Percentiles rank a stretch among this genome's conserved stretches.
These are phyloP conservation scores for Trapa incisa DNA, from an alignment of 345 rosid species.

Conservation along the genomic window DNA sequence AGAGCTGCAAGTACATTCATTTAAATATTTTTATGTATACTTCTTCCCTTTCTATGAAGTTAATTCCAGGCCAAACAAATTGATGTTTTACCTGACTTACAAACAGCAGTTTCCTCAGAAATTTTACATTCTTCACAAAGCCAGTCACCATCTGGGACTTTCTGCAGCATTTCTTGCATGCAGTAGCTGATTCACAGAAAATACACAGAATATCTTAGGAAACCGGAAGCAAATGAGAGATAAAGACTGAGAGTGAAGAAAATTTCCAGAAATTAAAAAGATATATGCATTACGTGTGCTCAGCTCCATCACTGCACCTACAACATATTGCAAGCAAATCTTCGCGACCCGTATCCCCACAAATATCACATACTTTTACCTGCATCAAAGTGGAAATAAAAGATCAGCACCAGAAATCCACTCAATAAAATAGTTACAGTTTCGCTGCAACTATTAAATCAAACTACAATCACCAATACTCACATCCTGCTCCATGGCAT, in stretches of 20 bases:
- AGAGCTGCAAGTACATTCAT: slow-evolving; percentile 26
- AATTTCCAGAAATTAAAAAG: background rate
- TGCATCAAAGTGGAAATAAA: slow-evolving; percentile 23
- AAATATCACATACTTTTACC: slow-evolving; percentile 99
- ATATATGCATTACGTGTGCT: slow-evolving; percentile 76
- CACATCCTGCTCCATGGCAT: slow-evolving; percentile 80
- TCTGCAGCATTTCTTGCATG: slow-evolving; percentile 79
- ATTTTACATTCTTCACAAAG: slow-evolving; percentile 91
- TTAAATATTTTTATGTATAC: slow-evolving; percentile 5
- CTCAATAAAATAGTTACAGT: background rate
- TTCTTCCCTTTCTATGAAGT: background rate
- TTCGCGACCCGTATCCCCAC: slow-evolving; percentile 99
- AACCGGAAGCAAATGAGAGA: background rate
- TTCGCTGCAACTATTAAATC: background rate
- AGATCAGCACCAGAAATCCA: slow-evolving; percentile 5
- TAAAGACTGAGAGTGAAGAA: background rate
- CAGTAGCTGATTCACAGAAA: slow-evolving; percentile 56
- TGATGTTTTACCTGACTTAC: slow-evolving; percentile 44
- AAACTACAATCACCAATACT: slow-evolving; percentile 25
- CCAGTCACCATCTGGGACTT: slow-evolving; percentile 89
- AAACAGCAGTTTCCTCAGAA: slow-evolving; percentile 56
- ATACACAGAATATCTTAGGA: background rate
- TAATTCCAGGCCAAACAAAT: background rate
- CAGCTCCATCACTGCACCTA: slow-evolving; percentile 92
- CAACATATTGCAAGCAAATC: slow-evolving; percentile 90